Conservation (phyloP, 179 eudicot species). For the Amaranthus tricolor region DNA sequence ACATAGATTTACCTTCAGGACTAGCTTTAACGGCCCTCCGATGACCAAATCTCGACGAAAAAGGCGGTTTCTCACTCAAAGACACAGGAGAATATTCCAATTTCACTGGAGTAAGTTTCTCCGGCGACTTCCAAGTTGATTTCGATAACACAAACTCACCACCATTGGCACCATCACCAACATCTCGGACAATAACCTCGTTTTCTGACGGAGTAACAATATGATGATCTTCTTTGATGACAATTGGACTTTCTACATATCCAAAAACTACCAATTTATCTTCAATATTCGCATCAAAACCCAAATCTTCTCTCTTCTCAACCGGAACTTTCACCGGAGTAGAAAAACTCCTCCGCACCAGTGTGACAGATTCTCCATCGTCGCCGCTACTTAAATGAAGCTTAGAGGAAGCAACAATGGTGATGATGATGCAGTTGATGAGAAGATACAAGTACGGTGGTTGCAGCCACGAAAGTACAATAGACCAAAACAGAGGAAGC, state of each 20-base stretch:
- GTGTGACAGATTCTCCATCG: not conserved
- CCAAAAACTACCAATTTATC: conserved; percentile 25
- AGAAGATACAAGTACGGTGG: conserved; percentile 74
- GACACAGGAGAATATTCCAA: conserved; percentile 23
- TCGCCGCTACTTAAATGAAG: conserved; percentile 27
- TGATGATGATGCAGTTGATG: conserved; percentile 69
- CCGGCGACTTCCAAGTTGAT: conserved; percentile 22
- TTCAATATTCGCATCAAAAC: not conserved
- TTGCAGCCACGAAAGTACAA: conserved; percentile 43
- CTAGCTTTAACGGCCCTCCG: conserved; percentile 50
- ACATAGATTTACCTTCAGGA: conserved; percentile 50
- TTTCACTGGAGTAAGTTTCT: not conserved
- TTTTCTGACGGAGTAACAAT: not conserved
- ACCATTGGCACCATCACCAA: conserved; percentile 8
- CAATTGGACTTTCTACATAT: conserved; percentile 17
- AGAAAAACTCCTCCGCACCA: not conserved
- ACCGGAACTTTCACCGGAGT: conserved; percentile 10
- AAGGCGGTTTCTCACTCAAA: conserved; percentile 51
- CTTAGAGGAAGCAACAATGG: conserved; percentile 72
- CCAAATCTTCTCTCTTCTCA: conserved; percentile 4
- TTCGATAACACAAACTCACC: conserved; percentile 35
- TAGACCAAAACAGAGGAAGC: conserved; percentile 31
- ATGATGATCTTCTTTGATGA: not conserved
- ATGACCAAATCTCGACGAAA: conserved; percentile 52
- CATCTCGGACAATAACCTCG: conserved; percentile 6